Base-by-base conservation (phyloP, 2,329 filamentous ascomycete genomes). In the Aspergillus pseudoviridinutans region DNA sequence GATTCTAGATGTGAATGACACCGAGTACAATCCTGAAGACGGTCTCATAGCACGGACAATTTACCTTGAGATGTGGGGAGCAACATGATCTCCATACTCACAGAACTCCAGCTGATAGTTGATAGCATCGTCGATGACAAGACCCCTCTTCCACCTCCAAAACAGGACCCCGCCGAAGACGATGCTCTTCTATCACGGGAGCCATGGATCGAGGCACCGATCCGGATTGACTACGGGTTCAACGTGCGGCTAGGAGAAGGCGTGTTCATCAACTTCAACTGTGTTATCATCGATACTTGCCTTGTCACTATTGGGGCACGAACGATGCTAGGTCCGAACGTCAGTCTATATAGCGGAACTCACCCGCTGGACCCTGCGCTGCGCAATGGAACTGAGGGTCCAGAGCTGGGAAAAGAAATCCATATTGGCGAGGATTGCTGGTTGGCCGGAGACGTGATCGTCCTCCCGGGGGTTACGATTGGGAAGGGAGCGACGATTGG, bases 351-450 rank as follows among this genome's bases (percentile, higher is more conserved):
- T 71, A 84, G 84, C 42, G 92, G 84, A 1, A 87, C 83, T 0
- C 92, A 96, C 73, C 91, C 91, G 1, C 75, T 92, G 0, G 90
- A 95, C 64, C 89, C 90, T 0, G 80, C 80, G 0, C 63, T 93
- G 4, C 84, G 91, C 29, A 88, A 92, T 67, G 91, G 91, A 0
- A 87, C 82, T 0, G 79, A 83, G 14, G 91, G 91, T 0, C 91
- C 91, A 0, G 92, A 96, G 72, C 67, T 77, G 8, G 92, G 91
- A 0, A 85, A 84, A 64, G 84, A 88, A 9, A 90, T 96, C 60
- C 82, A 79, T 35, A 85, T 96, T 54, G 90, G 87, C 0, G 87
- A 91, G 62, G 91, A 96, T 76, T 90, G 89, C 74, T 91, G 90
- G 90, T 74, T 93, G 29, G 89, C 87, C 1, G 89, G 89, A 0